Evolutionary conservation across 495 filamentous ascomycete genomes (phyloP), one percentile per base, ranked within the genome.

Genomic region (Oleoguttula mirabilis): DNA sequence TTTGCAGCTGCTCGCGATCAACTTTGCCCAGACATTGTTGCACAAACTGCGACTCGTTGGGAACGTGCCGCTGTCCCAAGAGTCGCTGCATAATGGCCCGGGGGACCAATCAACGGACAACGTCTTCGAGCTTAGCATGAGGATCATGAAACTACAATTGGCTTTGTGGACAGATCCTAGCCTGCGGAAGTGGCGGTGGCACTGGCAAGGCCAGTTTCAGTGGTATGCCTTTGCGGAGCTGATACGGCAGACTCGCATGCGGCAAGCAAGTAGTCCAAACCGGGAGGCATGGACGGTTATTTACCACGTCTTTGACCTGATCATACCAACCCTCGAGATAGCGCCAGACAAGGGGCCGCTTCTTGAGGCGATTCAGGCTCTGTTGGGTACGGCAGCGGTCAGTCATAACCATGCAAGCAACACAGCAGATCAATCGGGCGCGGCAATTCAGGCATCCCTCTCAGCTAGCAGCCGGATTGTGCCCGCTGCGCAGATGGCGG

Each of bases 1-100:
- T 19, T 36, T 60, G 36, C 58, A 60, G 12, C 38, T 54, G 17
- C 14, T 59, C 45, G 46, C 51, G 21, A 30, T 55, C 41, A 39
- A 39, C 21, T 2, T 25, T 15, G 34, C 36, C 2, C 12, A 40
- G 14, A 32, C 36, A 2, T 14, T 32, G 15, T 8, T 31, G 10
- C 24, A 34, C 3, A 46, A 46, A 19, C 14, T 44, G 32, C 41
- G 41, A 24, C 33, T 44, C 6, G 32, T 44, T 2, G 33, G 22
- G 11, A 36, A 44, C 23, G 36, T 36, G 2, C 33, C 33, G 6
- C 7, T 10, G 6, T 19, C 16, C n/a, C 19, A 14, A n/a, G 16
- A 23, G 1, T 7, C 28, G 20, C 16, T 11, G 4, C 25, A 11
- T n/a, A 16, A 14, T 7, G 39, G 15, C 6, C 4, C 39, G 5